A percentile compares a stretch with the other conserved stretches of the same genome.
phyloP scores from a whole-genome alignment of 2,329 filamentous ascomycete genomes.

The Alternaria gansuensis region DNA sequence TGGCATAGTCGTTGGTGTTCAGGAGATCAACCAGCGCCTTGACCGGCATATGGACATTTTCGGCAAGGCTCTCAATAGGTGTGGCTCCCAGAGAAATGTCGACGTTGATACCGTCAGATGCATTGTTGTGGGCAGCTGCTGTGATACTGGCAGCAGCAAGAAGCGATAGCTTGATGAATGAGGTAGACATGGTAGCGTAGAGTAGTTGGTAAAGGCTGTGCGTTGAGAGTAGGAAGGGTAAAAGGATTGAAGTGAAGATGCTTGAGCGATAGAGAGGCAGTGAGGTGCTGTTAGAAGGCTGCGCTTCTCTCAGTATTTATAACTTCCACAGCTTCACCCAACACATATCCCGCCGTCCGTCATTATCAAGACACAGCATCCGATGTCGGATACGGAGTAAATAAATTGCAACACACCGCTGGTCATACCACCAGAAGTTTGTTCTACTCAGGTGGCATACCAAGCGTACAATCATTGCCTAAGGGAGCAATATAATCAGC shows the following conservation, averaged over 20 bases:
- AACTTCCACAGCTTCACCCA: not conserved
- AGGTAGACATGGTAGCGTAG: not conserved
- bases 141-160: not conserved
- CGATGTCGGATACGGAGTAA: not conserved
- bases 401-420: not conserved
- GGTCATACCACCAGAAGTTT: not conserved
- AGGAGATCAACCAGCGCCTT: conserved; percentile 3
- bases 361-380: not conserved
- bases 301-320: not conserved
- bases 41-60: not conserved
- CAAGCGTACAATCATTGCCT: conserved; percentile 1
- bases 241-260: not conserved
- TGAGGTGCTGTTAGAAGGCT: not conserved
- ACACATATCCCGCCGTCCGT: not conserved
- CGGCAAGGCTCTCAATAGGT: not conserved
- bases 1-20: conserved; percentile 2
- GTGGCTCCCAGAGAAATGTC: not conserved
- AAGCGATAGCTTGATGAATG: not conserved
- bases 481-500: not conserved
- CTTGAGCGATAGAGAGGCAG: not conserved
- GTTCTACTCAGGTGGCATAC: not conserved
- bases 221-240: not conserved
- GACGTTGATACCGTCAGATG: not conserved
- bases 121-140: not conserved
- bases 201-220: not conserved